Conservation (phyloP, 768 basidiomycete genomes). For the Candolleomyces aberdarensis region DNA sequence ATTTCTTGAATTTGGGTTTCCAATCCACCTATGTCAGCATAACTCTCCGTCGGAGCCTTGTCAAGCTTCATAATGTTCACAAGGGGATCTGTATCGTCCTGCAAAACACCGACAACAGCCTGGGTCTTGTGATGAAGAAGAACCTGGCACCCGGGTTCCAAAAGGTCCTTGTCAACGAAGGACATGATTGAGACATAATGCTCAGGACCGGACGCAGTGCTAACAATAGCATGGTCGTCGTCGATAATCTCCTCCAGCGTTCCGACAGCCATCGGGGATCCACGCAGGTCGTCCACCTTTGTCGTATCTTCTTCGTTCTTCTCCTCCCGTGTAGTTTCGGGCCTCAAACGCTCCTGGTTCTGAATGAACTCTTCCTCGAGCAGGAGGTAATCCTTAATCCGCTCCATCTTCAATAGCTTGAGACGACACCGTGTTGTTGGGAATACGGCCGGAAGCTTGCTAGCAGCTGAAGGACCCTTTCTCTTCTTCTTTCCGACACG, state of each 20-base stretch:
- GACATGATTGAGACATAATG: constrained; percentile 97
- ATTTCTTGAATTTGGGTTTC: constrained; percentile 99
- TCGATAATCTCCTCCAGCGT: constrained; percentile 97
- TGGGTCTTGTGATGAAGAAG: constrained; percentile 95
- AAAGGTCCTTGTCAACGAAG: constrained; percentile 95
- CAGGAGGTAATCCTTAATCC: constrained; percentile 96
- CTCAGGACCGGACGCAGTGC: constrained; percentile 91
- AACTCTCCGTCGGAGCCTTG: constrained; percentile 98
- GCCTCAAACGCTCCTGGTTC: constrained; percentile 90
- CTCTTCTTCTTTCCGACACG: constrained; percentile 97
- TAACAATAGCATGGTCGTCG: constrained; percentile 99
- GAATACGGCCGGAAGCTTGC: constrained; percentile 88
- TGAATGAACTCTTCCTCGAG: constrained; percentile 94
- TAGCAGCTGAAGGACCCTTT: constrained; percentile 87
- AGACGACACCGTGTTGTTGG: constrained; percentile 95
- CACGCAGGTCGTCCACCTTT: constrained; percentile 90
- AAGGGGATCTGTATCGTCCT: constrained; percentile 93
- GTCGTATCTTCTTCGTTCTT: constrained; percentile 94
- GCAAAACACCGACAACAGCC: constrained; percentile 90
- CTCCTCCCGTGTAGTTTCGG: constrained; percentile 85
- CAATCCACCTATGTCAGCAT: constrained; percentile 96
- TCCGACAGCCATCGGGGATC: constrained; percentile 97
- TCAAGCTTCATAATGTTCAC: constrained; percentile 99
- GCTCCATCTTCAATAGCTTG: constrained; percentile 93
- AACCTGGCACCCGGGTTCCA: constrained; percentile 96